These are phyloP conservation scores for Tulasnella sp. DNA, from an alignment of 768 basidiomycete species.

Conservation along the genomic window DNA sequence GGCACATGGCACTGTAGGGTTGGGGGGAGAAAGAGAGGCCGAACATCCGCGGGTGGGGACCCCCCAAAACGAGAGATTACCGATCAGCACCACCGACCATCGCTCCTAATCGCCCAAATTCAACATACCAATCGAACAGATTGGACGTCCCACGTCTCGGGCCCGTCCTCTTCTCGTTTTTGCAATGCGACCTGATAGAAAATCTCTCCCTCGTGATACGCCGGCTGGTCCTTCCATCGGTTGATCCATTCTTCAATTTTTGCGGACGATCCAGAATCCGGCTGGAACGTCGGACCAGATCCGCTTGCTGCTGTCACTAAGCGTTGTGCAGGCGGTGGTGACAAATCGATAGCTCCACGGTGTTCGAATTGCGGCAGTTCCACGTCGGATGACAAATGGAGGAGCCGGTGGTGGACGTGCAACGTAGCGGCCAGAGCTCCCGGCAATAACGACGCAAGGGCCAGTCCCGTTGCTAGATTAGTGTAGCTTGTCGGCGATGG, in stretches of 20 bases:
- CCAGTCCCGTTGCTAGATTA: background rate
- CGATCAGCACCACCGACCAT: background rate
- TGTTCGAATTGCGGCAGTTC: slow-evolving; percentile 12
- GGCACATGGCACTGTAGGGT: slow-evolving; percentile 60
- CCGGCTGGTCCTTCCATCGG: background rate
- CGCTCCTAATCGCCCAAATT: background rate
- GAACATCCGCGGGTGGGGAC: background rate
- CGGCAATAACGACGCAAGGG: background rate
- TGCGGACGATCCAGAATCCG: background rate
- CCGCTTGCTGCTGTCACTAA: no score
- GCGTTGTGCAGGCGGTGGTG: background rate
- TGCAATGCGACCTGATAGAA: slow-evolving; percentile 72
- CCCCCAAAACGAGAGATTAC: background rate
- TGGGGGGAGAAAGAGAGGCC: background rate
- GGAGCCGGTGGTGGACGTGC: slow-evolving; percentile 1
- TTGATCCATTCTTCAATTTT: slow-evolving; percentile 21
- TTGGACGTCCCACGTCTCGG: slow-evolving; percentile 53
- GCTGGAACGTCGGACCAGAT: background rate
- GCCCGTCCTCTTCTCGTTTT: slow-evolving; percentile 45
- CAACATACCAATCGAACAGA: slow-evolving; percentile 61
- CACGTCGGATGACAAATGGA: slow-evolving; percentile 8
- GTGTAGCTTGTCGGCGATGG: background rate
- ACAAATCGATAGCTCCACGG: background rate
- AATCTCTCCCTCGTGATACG: background rate
- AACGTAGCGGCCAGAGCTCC: background rate